Evolutionary conservation across 768 basidiomycete genomes (phyloP), one percentile per base, ranked within the genome.

Genomic region (Suillus plorans): DNA sequence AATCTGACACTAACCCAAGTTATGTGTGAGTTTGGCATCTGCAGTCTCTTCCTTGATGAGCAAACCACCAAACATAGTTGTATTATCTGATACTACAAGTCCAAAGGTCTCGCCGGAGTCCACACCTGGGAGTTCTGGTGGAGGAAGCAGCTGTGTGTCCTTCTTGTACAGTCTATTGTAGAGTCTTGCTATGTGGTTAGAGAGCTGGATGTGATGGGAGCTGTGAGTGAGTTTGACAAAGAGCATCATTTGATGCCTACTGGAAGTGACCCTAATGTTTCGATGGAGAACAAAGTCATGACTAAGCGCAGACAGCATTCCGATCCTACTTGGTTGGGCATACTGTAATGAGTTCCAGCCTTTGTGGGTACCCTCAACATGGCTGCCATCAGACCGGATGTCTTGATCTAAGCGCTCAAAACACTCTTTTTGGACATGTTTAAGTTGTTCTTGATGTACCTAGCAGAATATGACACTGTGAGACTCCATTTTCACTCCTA

Each of bases 141-240:
- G 18, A 4, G 59, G 37, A 13, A 22, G 16, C 22, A n/a, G 36
- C 14, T 3, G 14, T 20, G 34, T 36, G 50, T 10, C 52, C 20
- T 18, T 28, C 49, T 50, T 5, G 5, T 6, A 3, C 13, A 50
- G 49, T 50, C 49, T 13, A 25, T 73, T 73, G 67, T 68, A 71
- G 2, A 67, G 39, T 52, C 59, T 50, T 2, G 70, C 68, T 42
- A 68, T 65, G 49, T 64, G 55, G 57, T 69, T 63, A 52, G 69
- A 67, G 8, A 75, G 69, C 3, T 52, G 28, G 31, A 73, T 49
- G 52, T 75, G 74, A 55, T 77, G 74, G 2, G 69, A 74, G 13
- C 76, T 71, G 4, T 67, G 37, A 0, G 65, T 68, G 3, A 70
- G 68, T 2, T 36, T 10, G 4, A 67, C 39, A 39, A 73, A 73